phyloP scores from a whole-genome alignment of 148 eudicot genomes.

The Drosera capensis region DNA sequence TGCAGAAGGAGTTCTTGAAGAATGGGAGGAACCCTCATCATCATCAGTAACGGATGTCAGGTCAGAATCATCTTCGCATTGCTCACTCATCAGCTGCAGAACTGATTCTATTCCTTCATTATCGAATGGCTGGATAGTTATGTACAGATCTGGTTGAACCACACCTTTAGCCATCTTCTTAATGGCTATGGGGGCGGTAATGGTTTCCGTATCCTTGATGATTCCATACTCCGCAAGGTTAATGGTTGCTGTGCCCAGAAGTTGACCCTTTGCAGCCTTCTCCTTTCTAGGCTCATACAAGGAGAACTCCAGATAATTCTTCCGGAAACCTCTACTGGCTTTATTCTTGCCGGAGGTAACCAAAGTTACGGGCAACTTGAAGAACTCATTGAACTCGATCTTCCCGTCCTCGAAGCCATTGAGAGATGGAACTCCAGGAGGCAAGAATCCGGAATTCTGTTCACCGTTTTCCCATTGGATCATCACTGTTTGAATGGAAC shows the following conservation, averaged over 20 bases:
- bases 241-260: slow-evolving; percentile 50
- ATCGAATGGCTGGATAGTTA: slow-evolving; percentile 56
- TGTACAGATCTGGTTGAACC: slow-evolving; percentile 30
- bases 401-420: slow-evolving; percentile 33
- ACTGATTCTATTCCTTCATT: slow-evolving; percentile 50
- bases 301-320: slow-evolving; percentile 60
- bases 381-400: slow-evolving; percentile 57
- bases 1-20: slow-evolving; percentile 36
- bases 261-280: slow-evolving; percentile 53
- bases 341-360: slow-evolving; percentile 23
- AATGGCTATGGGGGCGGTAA: slow-evolving; percentile 34
- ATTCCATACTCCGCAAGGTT: slow-evolving; percentile 72
- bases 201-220: slow-evolving; percentile 26
- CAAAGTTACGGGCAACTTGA: slow-evolving; percentile 45
- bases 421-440: slow-evolving; percentile 36
- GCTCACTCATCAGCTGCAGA: slow-evolving; percentile 30
- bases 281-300: slow-evolving; percentile 68
- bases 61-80: slow-evolving; percentile 42
- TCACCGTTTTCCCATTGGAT: slow-evolving; percentile 91
- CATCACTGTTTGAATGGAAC: slow-evolving; percentile 52
- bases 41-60: slow-evolving; percentile 59
- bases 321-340: slow-evolving; percentile 32
- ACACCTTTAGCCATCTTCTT: slow-evolving; percentile 45
- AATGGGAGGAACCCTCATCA: slow-evolving; percentile 26
- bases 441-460: slow-evolving; percentile 41